Conservation (phyloP, 371 early-diverging fungal species). For the Mucor piriformis region DNA sequence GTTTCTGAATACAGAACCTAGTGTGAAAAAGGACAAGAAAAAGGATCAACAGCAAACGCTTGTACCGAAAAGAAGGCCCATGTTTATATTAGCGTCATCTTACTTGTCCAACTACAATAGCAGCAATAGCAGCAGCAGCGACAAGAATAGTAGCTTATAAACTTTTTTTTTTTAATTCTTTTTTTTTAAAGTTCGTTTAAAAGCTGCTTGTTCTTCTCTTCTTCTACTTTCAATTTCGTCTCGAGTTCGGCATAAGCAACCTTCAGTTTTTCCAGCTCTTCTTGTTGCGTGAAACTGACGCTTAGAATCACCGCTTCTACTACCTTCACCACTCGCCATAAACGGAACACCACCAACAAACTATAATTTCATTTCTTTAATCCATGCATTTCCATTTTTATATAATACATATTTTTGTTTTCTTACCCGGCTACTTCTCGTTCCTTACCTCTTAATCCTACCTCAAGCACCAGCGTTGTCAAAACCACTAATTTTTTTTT, state of each 20-base stretch:
- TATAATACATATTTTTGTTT: not conserved
- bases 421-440: constrained; percentile 53
- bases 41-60: not conserved
- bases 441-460: constrained; percentile 50
- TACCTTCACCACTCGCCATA: constrained; percentile 54
- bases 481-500: constrained; percentile 32
- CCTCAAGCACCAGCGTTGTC: constrained; percentile 46
- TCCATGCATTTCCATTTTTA: not conserved
- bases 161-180: not conserved
- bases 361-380: constrained; percentile 17
- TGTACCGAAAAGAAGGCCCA: constrained; percentile 27
- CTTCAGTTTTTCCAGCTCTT: constrained; percentile 24
- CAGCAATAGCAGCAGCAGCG: not conserved
- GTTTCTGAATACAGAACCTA: constrained; percentile 11
- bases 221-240: constrained; percentile 27
- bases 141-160: not conserved
- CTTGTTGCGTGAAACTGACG: constrained; percentile 34
- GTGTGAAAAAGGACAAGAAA: not conserved
- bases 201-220: constrained; percentile 21
- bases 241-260: constrained; percentile 29
- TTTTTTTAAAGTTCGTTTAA: not conserved
- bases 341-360: constrained; percentile 48
- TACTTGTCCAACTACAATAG: constrained; percentile 28
- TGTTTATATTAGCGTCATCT: constrained; percentile 33
- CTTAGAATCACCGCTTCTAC: constrained; percentile 48